Conservation (phyloP, 208 protist species). For the Strigomonas galati region DNA sequence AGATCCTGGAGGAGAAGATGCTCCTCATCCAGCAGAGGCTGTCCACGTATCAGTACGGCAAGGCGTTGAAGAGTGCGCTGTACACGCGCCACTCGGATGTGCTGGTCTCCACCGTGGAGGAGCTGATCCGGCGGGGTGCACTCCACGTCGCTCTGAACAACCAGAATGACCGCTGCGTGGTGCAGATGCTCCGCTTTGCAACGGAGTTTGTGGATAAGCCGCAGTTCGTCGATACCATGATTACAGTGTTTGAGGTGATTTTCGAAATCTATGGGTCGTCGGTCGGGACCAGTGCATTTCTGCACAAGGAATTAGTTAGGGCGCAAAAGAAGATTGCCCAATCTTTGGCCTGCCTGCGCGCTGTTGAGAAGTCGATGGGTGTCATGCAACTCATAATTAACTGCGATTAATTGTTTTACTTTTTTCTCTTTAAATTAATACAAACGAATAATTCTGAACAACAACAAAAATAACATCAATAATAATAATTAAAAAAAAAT, state of each 20-base stretch:
- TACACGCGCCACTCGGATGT: conserved; percentile 74
- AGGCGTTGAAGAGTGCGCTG: conserved; percentile 68
- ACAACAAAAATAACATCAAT: neutral
- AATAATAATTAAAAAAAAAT: too few relatives aligned
- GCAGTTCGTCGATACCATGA: conserved; percentile 73
- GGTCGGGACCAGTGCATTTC: conserved; percentile 63
- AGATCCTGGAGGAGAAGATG: conserved; percentile 51
- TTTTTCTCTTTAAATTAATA: too few relatives aligned
- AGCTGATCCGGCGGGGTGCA: conserved; percentile 71
- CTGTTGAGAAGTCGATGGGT: conserved; percentile 61
- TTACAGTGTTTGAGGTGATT: conserved; percentile 70
- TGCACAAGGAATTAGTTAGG: conserved; percentile 72
- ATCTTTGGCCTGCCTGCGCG: conserved; percentile 47
- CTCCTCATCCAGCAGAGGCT: conserved; percentile 61
- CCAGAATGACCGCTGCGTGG: conserved; percentile 81
- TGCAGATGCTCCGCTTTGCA: conserved; percentile 72
- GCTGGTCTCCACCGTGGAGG: conserved; percentile 80
- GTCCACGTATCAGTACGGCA: conserved; percentile 66
- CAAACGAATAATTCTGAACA: neutral
- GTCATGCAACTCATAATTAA: conserved; percentile 86
- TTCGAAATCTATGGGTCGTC: conserved; percentile 75
- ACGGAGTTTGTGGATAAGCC: conserved; percentile 66
- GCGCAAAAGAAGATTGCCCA: conserved; percentile 60
- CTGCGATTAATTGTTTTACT: conserved; percentile 25
- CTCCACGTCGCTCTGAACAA: conserved; percentile 79